Conservation (phyloP, 192 early-diverging fungal genomes). For the Rhizoclosmatium globosum region DNA sequence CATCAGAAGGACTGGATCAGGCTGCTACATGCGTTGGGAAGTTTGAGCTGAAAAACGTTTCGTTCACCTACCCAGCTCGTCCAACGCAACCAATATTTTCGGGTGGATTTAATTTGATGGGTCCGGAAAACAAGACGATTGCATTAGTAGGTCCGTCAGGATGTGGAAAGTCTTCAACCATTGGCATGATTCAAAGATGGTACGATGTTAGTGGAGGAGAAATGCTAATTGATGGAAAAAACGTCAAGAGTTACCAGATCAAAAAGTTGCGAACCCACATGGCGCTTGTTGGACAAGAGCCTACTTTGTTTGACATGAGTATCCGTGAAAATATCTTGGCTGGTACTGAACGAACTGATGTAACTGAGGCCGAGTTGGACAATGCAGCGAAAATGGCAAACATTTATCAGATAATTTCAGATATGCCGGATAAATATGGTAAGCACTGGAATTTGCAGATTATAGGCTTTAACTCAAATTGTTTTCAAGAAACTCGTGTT, state of each 20-base stretch:
- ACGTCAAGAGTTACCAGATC: slow-evolving; percentile 73
- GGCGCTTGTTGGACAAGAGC: slow-evolving; percentile 70
- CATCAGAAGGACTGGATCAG: slow-evolving; percentile 44
- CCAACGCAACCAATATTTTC: slow-evolving; percentile 58
- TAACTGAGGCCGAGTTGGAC: slow-evolving; percentile 66
- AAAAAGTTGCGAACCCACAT: slow-evolving; percentile 66
- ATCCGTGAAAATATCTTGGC: slow-evolving; percentile 53
- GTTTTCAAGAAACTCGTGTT: slow-evolving; percentile 49
- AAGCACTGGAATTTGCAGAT: slow-evolving; percentile 18
- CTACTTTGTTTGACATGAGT: slow-evolving; percentile 53
- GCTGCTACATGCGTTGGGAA: slow-evolving; percentile 39
- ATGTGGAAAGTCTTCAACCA: slow-evolving; percentile 71
- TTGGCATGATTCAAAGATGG: slow-evolving; percentile 69
- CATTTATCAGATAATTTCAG: slow-evolving; percentile 70
- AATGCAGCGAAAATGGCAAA: slow-evolving; percentile 79
- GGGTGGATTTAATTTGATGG: slow-evolving; percentile 61
- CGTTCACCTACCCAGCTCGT: slow-evolving; percentile 69
- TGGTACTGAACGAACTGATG: slow-evolving; percentile 18
- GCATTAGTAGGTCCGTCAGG: slow-evolving; percentile 78
- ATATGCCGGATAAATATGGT: slow-evolving; percentile 77
- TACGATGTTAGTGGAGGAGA: slow-evolving; percentile 73
- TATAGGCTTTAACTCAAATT: not conserved
- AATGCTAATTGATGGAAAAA: slow-evolving; percentile 69
- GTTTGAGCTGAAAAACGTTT: slow-evolving; percentile 58
- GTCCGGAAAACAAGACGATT: slow-evolving; percentile 70